Evolutionary conservation across 1,284 basidiomycete genomes (phyloP), one percentile per base, ranked within the genome.

Genomic region (Xerocomus nothofagi): DNA sequence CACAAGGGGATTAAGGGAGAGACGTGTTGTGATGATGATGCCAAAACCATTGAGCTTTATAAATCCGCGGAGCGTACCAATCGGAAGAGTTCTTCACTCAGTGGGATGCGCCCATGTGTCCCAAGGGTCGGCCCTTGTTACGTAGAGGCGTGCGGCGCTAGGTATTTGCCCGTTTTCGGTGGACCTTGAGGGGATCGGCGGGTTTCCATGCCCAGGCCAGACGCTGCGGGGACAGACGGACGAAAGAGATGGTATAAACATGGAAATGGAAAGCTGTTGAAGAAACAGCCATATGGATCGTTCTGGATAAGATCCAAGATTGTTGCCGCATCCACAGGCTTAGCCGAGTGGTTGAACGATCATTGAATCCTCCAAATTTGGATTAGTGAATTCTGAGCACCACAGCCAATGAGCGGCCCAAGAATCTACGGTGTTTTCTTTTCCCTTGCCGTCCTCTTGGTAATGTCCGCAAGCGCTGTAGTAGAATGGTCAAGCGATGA

Each of bases 121-220:
- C 39, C 45, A 60, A 65, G 61, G 63, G 65, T 64, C 48, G 33
- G 9, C 29, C 44, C 36, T 39, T 23, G 40, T 63, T 66, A 64
- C 62, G 66, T 64, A 53, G 51, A 26, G 49, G 47, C 37, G 46
- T 26, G 24, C 50, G 39, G 50, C 43, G 49, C 41, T 24, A 43
- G 48, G 45, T 27, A 14, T 26, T 36, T 44, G 21, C 34, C 50
- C 57, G 37, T 26, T 50, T 60, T 53, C 32, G 49, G 48, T 30
- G 47, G 23, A 44, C 38, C 18, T 17, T 12, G 24, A 32, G 46
- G 27, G 27, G 21, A 15, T 10, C 32, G 8, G 15, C 32, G 8
- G 15, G 23, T 18, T 44, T 42, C 62, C 57, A 51, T 47, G 43
- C 47, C 21, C 38, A 23, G 50, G 36, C 32, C 18, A 6, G 34